Evolutionary conservation across 495 filamentous ascomycete species (phyloP).

Genomic region (Hypomontagnella submonticulosa): DNA sequence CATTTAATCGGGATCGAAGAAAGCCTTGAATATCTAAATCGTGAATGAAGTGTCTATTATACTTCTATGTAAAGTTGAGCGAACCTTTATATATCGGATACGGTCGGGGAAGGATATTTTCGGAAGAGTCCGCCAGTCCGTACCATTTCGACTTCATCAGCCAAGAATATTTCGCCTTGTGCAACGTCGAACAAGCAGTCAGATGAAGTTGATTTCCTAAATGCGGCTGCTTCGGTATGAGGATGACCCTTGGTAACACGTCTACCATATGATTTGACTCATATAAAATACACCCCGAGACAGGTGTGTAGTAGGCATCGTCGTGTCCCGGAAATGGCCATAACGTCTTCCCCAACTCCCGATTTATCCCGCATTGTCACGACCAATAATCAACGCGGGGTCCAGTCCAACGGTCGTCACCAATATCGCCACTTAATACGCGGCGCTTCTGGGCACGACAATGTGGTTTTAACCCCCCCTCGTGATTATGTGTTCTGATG

Average conservation of each 20-base stretch:
- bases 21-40: not conserved
- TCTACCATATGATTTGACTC: slow-evolving; percentile 22
- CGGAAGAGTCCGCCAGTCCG: no score
- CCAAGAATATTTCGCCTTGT: not conserved
- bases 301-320: not conserved
- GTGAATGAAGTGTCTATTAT: not conserved
- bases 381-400: slow-evolving; percentile 23
- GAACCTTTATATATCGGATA: no score
- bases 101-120: no score
- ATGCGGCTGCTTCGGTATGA: slow-evolving; percentile 3
- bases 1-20: slow-evolving; percentile 13
- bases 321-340: slow-evolving; percentile 11
- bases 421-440: slow-evolving; percentile 19
- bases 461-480: slow-evolving; percentile 21
- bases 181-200: not conserved
- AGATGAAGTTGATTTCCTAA: slow-evolving; percentile 4
- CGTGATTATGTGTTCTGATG: slow-evolving; percentile 41
- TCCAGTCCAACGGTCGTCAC: slow-evolving; percentile 12
- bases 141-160: not conserved
- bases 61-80: no score
- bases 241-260: slow-evolving; percentile 5
- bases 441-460: slow-evolving; percentile 14
- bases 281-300: slow-evolving; percentile 5
- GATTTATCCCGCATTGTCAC: slow-evolving; percentile 16
- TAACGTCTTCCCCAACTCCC: slow-evolving; percentile 25